Evolutionary conservation across 768 basidiomycete genomes (phyloP), one percentile per base, ranked within the genome.

Genomic region (Lanmaoa pseudosensibilis): DNA sequence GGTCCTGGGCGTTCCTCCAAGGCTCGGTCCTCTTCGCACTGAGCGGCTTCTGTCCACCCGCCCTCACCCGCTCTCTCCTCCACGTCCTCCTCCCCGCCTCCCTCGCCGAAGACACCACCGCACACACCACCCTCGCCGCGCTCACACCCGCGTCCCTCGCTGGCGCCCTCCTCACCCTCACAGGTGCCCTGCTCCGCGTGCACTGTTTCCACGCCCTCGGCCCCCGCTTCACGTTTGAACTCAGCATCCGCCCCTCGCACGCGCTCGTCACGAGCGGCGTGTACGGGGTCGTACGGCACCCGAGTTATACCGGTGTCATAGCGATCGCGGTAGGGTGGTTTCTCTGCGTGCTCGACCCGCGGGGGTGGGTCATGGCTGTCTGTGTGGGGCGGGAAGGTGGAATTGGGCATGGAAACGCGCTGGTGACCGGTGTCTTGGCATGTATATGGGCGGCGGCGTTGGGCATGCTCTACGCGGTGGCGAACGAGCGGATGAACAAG

Each of bases 261-360:
- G 30, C 47, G 36, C 65, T 74, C 52, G 56, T 74, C 30, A 73
- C 67, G 7, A 5, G 40, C 0, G 70, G 69, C 1, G 60, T 52
- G 19, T 73, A 74, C 56, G 8, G 57, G 13, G 13, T 65, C 50
- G 66, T 74, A 4, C 65, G 73, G 2, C 73, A 74, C 55, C 73
- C 73, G 6, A 65, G 64, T 19, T 73, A 74, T 40, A 62, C 61
- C 0, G 71, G 52, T 4, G 7, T 2, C 0, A 0, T 49, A 0
- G 16, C 3, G 8, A 15, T 58, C n/a, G 18, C 12, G 9, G 0
- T 55, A 0, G 68, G 68, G 0, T 37, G 39, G 36, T 0, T 56
- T 0, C 11, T 63, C 2, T 59, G 54, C 16, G 11, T 55, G 11
- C 27, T 65, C 18, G 60, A 61, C 19, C 50, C 16, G 5, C 25